phyloP scores from a whole-genome alignment of 768 basidiomycete genomes.

The Rubroboletus pulcherrimus region DNA sequence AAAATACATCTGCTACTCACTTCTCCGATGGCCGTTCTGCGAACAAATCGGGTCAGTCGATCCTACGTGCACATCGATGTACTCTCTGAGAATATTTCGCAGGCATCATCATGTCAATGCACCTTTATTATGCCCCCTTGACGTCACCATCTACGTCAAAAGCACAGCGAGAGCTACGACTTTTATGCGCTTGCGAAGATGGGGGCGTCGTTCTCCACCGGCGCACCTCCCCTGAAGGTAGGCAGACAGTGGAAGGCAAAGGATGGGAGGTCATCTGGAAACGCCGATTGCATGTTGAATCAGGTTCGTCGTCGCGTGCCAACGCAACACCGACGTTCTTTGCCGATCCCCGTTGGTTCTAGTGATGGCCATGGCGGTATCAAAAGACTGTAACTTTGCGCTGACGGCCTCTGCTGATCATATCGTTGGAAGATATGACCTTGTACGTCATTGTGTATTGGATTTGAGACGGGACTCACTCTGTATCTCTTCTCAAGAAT shows the following conservation, averaged over 20 bases:
- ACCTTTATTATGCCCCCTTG: conserved; percentile 46
- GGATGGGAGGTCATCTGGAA: conserved; percentile 76
- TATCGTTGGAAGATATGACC: conserved; percentile 60
- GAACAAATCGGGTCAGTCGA: conserved; percentile 51
- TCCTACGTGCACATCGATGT: background rate
- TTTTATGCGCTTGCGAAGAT: conserved; percentile 81
- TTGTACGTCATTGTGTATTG: conserved; percentile 33
- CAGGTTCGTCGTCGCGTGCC: conserved; percentile 43
- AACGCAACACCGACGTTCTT: background rate
- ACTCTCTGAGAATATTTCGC: background rate
- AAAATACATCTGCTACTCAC: conserved; percentile 23
- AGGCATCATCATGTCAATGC: conserved; percentile 91
- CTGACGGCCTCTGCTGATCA: conserved; percentile 87
- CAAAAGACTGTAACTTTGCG: conserved; percentile 53
- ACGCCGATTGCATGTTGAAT: conserved; percentile 64
- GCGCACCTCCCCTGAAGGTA: conserved; percentile 38
- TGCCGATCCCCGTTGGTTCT: background rate
- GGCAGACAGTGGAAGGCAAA: conserved; percentile 54
- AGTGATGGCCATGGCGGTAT: conserved; percentile 89
- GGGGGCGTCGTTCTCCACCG: conserved; percentile 75
- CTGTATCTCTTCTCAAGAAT: background rate
- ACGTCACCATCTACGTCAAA: conserved; percentile 32
- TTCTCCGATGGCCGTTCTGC: conserved; percentile 46
- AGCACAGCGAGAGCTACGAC: conserved; percentile 42
- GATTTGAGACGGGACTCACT: background rate